Conservation (phyloP, 768 basidiomycete genomes). For the Bullera alba region DNA sequence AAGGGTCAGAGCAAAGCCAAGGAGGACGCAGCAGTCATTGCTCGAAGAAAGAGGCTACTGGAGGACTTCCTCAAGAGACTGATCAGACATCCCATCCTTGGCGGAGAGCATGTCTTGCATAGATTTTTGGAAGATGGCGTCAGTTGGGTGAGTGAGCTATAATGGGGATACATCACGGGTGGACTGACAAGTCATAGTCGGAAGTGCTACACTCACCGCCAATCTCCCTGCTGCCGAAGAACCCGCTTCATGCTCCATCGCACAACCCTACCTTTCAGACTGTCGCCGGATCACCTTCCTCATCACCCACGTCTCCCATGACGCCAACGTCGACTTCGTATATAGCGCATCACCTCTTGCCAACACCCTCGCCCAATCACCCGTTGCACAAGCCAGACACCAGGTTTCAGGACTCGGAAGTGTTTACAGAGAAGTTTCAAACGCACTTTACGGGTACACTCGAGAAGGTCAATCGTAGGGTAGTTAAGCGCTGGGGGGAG, state of each 20-base stretch:
- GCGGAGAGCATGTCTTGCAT: conserved; percentile 92
- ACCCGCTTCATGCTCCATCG: conserved; percentile 87
- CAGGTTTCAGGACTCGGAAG: conserved; percentile 89
- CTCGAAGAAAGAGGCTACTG: conserved; percentile 84
- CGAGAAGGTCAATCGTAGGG: conserved; percentile 91
- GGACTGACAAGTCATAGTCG: conserved; percentile 52
- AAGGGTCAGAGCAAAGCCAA: conserved; percentile 79
- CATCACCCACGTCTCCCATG: conserved; percentile 6
- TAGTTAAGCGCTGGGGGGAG: conserved; percentile 93
- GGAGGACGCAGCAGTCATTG: conserved; percentile 87
- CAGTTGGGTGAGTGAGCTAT: conserved; percentile 59
- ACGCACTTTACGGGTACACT: conserved; percentile 82
- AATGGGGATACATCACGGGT: neutral
- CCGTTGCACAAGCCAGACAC: conserved; percentile 90
- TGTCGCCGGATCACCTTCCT: conserved; percentile 14
- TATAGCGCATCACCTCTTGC: conserved; percentile 53
- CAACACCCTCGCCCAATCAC: conserved; percentile 80
- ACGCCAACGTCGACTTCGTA: conserved; percentile 52
- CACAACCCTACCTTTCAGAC: conserved; percentile 68
- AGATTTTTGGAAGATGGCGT: conserved; percentile 92
- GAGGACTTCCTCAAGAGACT: conserved; percentile 90
- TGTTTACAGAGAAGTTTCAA: conserved; percentile 91
- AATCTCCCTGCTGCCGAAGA: conserved; percentile 83
- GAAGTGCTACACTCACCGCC: conserved; percentile 93
- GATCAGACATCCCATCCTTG: conserved; percentile 84